Evolutionary conservation across 2,329 filamentous ascomycete species (phyloP).

Genomic region (Monosporascus sp.): DNA sequence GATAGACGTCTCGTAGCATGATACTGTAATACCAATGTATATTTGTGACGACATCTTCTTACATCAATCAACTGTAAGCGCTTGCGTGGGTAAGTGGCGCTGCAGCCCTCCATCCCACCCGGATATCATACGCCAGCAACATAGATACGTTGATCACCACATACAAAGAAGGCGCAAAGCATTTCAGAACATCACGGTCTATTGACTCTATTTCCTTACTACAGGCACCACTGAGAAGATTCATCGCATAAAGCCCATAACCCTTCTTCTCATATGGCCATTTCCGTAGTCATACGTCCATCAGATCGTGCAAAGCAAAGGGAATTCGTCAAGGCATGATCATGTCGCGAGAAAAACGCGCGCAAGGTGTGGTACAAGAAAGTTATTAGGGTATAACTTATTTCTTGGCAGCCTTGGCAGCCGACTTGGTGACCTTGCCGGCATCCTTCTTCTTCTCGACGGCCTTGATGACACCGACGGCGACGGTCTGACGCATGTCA

Average conservation of each 20-base stretch:
- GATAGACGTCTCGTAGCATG: background rate
- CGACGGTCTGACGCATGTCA: constrained; percentile 91
- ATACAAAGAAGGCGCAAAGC: constrained; percentile 4
- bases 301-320: constrained; percentile 35
- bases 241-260: constrained; percentile 31
- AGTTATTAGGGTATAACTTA: constrained; percentile 38
- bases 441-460: constrained; percentile 59
- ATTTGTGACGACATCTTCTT: background rate
- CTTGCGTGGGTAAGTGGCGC: too few relatives aligned
- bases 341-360: constrained; percentile 14
- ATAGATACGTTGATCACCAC: background rate
- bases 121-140: too few relatives aligned
- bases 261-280: constrained; percentile 38
- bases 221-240: constrained; percentile 40
- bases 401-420: constrained; percentile 71
- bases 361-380: constrained; percentile 5
- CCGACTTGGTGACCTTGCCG: constrained; percentile 67
- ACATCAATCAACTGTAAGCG: too few relatives aligned
- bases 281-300: constrained; percentile 32
- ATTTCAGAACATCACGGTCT: constrained; percentile 13
- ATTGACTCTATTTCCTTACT: constrained; percentile 42
- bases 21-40: background rate
- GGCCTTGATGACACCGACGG: constrained; percentile 91
- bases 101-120: too few relatives aligned
- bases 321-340: constrained; percentile 25